A percentile compares a stretch with the other conserved stretches of the same genome.
Conservation (phyloP, 2,329 filamentous ascomycete species). For the Colletotrichum simmondsii region DNA sequence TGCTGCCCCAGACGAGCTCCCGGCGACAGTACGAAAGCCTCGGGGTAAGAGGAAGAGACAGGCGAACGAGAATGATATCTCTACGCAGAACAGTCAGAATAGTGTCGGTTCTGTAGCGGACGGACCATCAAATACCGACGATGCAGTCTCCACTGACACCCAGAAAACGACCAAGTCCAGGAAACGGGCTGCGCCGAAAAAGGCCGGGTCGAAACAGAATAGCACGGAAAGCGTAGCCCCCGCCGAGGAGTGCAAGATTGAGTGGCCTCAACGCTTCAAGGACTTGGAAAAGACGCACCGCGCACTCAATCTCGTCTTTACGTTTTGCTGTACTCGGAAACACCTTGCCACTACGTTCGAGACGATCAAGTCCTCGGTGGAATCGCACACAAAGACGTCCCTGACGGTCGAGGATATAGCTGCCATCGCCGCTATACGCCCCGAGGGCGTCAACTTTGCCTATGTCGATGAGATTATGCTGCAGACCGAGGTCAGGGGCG, state of each 20-base stretch:
- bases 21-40: conserved; percentile 5
- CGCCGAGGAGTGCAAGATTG: conserved; percentile 48
- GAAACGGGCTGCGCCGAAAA: conserved; percentile 28
- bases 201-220: conserved; percentile 27
- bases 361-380: conserved; percentile 85
- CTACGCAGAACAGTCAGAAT: background rate
- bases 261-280: conserved; percentile 82
- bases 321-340: conserved; percentile 93
- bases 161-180: conserved; percentile 5
- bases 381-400: conserved; percentile 79
- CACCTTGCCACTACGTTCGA: conserved; percentile 93
- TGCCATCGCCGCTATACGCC: conserved; percentile 80
- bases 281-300: conserved; percentile 80
- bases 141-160: no score
- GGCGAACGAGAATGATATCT: conserved; percentile 23
- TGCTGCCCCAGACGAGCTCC: background rate
- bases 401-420: conserved; percentile 84
- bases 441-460: conserved; percentile 81
- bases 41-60: conserved; percentile 29
- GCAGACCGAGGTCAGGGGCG: conserved; percentile 80
- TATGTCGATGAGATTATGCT: conserved; percentile 89
- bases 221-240: conserved; percentile 22
- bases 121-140: background rate
- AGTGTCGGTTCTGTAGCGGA: background rate
- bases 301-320: conserved; percentile 92